phyloP scores from a whole-genome alignment of 2,329 filamentous ascomycete species.

The Intubia oerlemansii region DNA sequence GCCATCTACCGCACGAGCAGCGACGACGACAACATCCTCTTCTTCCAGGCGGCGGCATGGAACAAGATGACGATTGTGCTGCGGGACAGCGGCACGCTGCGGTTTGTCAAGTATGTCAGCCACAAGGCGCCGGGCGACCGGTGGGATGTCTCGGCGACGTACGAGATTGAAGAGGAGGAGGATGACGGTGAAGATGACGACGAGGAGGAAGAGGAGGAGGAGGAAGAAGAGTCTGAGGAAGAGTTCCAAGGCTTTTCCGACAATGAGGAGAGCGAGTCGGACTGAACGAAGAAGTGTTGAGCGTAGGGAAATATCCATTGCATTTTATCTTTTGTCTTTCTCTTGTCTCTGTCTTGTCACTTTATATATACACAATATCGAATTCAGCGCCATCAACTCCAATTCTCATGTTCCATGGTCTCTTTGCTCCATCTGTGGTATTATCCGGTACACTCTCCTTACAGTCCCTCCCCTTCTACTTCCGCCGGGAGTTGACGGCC shows the following conservation, averaged over 20 bases:
- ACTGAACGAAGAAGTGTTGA: no score
- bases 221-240: slow-evolving; percentile 25
- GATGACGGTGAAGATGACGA: no score
- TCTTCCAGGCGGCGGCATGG: slow-evolving; percentile 49
- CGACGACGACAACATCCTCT: slow-evolving; percentile 53
- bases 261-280: slow-evolving; percentile 16
- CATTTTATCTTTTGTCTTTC: background rate
- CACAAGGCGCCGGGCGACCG: slow-evolving; percentile 64
- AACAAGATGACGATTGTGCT: slow-evolving; percentile 83
- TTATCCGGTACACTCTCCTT: no score
- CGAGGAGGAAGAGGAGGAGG: slow-evolving; percentile 24
- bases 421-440: no score
- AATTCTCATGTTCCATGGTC: no score
- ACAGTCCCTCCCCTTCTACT: slow-evolving; percentile 11
- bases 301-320: no score
- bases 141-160: slow-evolving; percentile 72
- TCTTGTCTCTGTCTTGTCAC: no score
- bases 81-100: slow-evolving; percentile 64
- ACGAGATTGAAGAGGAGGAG: slow-evolving; percentile 43
- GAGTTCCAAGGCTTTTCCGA: slow-evolving; percentile 37
- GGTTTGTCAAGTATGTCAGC: slow-evolving; percentile 95
- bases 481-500: slow-evolving; percentile 44
- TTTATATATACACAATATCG: no score
- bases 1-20: slow-evolving; percentile 66
- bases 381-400: no score